Base-by-base conservation (phyloP, 805 yeast genomes). In the Wickerhamiella azyma region DNA sequence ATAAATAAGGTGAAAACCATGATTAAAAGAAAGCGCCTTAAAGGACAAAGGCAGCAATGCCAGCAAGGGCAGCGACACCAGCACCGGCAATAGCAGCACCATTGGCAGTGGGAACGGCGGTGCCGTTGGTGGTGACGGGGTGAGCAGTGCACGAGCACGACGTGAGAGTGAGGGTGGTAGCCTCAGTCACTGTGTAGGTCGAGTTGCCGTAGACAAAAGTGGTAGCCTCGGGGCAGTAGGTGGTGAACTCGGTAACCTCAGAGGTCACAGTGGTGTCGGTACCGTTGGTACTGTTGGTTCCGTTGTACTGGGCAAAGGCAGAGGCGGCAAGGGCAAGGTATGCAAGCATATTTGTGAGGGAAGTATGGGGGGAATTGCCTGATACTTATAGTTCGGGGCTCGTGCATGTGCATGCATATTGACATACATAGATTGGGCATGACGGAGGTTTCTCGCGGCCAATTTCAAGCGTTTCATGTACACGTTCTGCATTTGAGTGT, bases 121-220 rank as follows among this genome's bases (percentile, higher is more conserved):
- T 35, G 8, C 48, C 35, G 13, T 37, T 48, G 16, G 46, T 39
- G 36, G 14, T 16, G 37, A 42, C 14, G 32, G 39, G 39, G 17
- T 39, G 46, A 3, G 45, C 14, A 17, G 53, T 51, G 44, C 54
- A 51, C 2, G 56, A 52, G 41, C 53, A 52, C 42, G 50, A 42
- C 3, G 88, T 79, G 72, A 80, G 72, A 62, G 85, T 81, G 59
- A 81, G 63, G 53, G 88, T 81, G 60, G 85, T 78, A 44, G 85
- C 76, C 53, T 65, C 75, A 48, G 83, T 74, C 58, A 77, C 83
- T 51, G 82, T 77, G 74, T 74, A 71, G 58, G 85, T 78, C 61
- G 62, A 62, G 68, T 71, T 72, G 71, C 77, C 77, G 60, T 75
- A 70, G 53, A 67, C 67, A 46, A 80, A 55, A 44, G 69, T 64